A percentile compares a stretch with the other conserved stretches of the same genome.
phyloP scores from a whole-genome alignment of 345 rosid genomes.

The Limnanthes douglasii region DNA sequence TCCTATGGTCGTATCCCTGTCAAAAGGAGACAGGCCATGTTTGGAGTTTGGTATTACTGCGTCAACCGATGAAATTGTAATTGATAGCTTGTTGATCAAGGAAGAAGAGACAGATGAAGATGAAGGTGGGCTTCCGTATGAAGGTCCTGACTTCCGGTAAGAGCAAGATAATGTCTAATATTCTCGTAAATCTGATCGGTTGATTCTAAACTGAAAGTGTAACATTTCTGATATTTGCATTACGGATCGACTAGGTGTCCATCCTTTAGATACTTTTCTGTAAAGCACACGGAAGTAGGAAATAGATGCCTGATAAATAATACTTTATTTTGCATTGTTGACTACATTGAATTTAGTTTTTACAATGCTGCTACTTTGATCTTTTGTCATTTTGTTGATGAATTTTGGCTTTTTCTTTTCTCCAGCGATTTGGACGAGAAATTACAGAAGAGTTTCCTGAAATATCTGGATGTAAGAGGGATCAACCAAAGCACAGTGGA shows the following conservation, averaged over 20 bases:
- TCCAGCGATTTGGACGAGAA: constrained; percentile 59
- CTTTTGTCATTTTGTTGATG: constrained; percentile 7
- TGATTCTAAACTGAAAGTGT: too few species aligned
- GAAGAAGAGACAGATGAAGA: constrained; percentile 20
- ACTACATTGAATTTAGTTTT: not conserved
- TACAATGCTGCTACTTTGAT: not conserved
- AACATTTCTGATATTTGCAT: too few species aligned
- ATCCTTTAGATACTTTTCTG: too few species aligned
- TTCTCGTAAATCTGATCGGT: too few species aligned
- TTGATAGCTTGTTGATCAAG: constrained; percentile 36
- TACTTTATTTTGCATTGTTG: not conserved
- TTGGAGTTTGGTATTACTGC: constrained; percentile 48
- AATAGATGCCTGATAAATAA: too few species aligned
- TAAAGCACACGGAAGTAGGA: too few species aligned
- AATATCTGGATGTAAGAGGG: constrained; percentile 55
- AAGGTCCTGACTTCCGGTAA: constrained; percentile 59
- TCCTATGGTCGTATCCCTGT: constrained; percentile 35
- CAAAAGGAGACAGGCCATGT: constrained; percentile 19
- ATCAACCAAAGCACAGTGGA: constrained; percentile 27
- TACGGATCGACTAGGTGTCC: too few species aligned
- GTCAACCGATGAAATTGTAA: constrained; percentile 28
- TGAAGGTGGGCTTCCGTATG: constrained; percentile 37
- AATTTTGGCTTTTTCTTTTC: not conserved
- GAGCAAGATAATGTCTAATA: too few species aligned
- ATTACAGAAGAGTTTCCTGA: constrained; percentile 45